These are phyloP conservation scores for Boletus sp. DNA, from an alignment of 1,284 basidiomycete genomes.

Conservation along the genomic window DNA sequence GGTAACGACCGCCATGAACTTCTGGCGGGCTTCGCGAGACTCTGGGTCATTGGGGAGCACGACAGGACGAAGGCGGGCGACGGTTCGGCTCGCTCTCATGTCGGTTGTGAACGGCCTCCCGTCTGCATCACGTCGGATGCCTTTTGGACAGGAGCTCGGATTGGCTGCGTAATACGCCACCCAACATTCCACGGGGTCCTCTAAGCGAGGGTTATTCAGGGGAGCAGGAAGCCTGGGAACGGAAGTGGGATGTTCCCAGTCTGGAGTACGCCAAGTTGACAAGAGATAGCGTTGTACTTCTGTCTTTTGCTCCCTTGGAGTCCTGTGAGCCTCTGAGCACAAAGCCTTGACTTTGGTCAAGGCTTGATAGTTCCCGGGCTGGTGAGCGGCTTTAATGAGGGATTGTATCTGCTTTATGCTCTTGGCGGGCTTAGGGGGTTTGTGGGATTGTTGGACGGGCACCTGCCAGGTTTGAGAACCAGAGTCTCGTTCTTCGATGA, in stretches of 20 bases:
- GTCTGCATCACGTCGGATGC: slow-evolving; percentile 38
- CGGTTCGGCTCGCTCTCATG: slow-evolving; percentile 40
- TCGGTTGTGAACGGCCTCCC: slow-evolving; percentile 39
- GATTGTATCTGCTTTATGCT: slow-evolving; percentile 39
- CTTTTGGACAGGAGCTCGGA: slow-evolving; percentile 42
- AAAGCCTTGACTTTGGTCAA: slow-evolving; percentile 36
- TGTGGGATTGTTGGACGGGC: slow-evolving; percentile 10
- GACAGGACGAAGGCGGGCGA: slow-evolving; percentile 41
- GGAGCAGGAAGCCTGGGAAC: slow-evolving; percentile 25
- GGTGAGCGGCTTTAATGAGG: slow-evolving; percentile 40
- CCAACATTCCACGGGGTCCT: slow-evolving; percentile 44
- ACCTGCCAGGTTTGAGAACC: slow-evolving; percentile 24
- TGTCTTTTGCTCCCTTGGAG: slow-evolving; percentile 35
- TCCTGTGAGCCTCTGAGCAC: slow-evolving; percentile 37
- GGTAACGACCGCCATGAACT: slow-evolving; percentile 37
- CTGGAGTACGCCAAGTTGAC: slow-evolving; percentile 35
- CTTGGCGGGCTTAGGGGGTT: slow-evolving; percentile 27
- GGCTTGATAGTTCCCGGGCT: slow-evolving; percentile 38
- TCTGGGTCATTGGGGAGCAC: slow-evolving; percentile 29
- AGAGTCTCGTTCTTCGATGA: slow-evolving; percentile 22
- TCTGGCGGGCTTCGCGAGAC: slow-evolving; percentile 33
- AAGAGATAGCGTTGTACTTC: slow-evolving; percentile 39
- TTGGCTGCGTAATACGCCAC: slow-evolving; percentile 40
- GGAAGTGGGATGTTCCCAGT: slow-evolving; percentile 33
- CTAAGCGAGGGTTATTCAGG: slow-evolving; percentile 41